Percentiles rank a stretch among this genome's conserved stretches.
These are phyloP conservation scores for Lactarius trivialis DNA, from an alignment of 768 basidiomycete species.

Conservation along the genomic window DNA sequence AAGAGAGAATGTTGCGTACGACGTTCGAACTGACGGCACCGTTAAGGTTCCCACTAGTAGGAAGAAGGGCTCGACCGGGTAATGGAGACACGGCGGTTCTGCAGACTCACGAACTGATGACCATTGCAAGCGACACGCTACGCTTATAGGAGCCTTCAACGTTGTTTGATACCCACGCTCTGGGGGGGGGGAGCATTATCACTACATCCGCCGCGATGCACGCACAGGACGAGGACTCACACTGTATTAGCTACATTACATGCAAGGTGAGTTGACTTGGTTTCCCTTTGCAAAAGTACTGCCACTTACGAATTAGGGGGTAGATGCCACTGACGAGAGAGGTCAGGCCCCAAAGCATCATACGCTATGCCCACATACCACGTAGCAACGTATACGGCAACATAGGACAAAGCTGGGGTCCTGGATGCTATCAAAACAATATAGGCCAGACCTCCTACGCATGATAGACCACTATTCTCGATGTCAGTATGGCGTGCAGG, in stretches of 20 bases:
- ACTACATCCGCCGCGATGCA: background rate
- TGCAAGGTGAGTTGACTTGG: background rate
- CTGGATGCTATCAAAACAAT: slow-evolving; percentile 62
- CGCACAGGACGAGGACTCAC: slow-evolving; percentile 30
- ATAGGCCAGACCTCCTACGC: slow-evolving; percentile 52
- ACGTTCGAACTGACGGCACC: slow-evolving; percentile 75
- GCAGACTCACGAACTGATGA: slow-evolving; percentile 51
- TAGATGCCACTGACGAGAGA: slow-evolving; percentile 53
- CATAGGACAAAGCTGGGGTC: slow-evolving; percentile 59
- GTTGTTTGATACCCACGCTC: slow-evolving; percentile 60
- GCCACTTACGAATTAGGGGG: slow-evolving; percentile 56
- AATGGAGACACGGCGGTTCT: background rate
- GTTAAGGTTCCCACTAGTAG: slow-evolving; percentile 58
- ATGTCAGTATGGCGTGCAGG: background rate
- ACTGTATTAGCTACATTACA: slow-evolving; percentile 48
- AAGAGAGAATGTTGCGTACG: slow-evolving; percentile 36
- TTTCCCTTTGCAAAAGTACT: background rate
- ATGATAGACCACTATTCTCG: background rate
- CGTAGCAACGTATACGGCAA: slow-evolving; percentile 65
- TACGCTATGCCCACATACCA: slow-evolving; percentile 36
- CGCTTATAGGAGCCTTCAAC: slow-evolving; percentile 74
- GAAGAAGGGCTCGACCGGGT: background rate
- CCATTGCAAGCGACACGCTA: slow-evolving; percentile 62
- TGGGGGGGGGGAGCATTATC: slow-evolving; percentile 15
- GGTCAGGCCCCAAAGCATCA: slow-evolving; percentile 5